Conservation (phyloP, 2,329 filamentous ascomycete genomes). For the Apiospora arundinis region DNA sequence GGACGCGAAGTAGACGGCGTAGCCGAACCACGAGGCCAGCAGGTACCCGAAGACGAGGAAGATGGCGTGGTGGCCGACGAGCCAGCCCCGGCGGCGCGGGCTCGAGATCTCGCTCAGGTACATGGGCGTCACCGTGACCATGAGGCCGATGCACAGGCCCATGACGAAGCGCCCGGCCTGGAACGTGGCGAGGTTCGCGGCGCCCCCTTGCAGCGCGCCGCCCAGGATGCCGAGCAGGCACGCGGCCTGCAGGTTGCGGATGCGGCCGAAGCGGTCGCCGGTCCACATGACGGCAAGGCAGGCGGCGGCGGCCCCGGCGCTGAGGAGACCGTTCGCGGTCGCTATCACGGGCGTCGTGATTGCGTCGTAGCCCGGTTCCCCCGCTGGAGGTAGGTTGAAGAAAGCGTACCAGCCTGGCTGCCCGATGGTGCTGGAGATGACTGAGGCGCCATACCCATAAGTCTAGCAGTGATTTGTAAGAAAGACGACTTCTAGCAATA, state of each 20-base stretch:
- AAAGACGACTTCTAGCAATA: background rate
- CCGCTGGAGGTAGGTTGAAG: slow-evolving; percentile 52
- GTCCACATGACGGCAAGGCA: slow-evolving; percentile 51
- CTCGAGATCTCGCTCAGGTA: slow-evolving; percentile 48
- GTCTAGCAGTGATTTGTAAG: slow-evolving; percentile 41
- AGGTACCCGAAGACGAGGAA: slow-evolving; percentile 46
- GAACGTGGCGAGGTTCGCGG: slow-evolving; percentile 48
- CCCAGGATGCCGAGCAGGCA: slow-evolving; percentile 48
- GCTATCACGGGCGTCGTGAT: slow-evolving; percentile 54
- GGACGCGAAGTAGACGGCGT: slow-evolving; percentile 46
- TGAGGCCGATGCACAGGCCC: slow-evolving; percentile 46
- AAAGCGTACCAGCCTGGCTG: slow-evolving; percentile 58
- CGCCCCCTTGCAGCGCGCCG: slow-evolving; percentile 46
- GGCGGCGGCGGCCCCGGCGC: slow-evolving; percentile 54
- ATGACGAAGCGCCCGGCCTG: slow-evolving; percentile 48
- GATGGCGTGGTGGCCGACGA: slow-evolving; percentile 45
- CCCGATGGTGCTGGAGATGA: slow-evolving; percentile 58
- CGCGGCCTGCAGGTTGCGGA: slow-evolving; percentile 47
- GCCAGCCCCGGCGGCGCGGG: slow-evolving; percentile 49
- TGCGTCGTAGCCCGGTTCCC: slow-evolving; percentile 50
- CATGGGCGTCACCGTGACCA: slow-evolving; percentile 48
- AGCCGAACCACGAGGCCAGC: slow-evolving; percentile 52
- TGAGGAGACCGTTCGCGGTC: slow-evolving; percentile 55
- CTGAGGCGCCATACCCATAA: slow-evolving; percentile 57
- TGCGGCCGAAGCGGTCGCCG: slow-evolving; percentile 49